Conservation (phyloP, 2,329 filamentous ascomycete species). For the Aspergillus thermomutatus region DNA sequence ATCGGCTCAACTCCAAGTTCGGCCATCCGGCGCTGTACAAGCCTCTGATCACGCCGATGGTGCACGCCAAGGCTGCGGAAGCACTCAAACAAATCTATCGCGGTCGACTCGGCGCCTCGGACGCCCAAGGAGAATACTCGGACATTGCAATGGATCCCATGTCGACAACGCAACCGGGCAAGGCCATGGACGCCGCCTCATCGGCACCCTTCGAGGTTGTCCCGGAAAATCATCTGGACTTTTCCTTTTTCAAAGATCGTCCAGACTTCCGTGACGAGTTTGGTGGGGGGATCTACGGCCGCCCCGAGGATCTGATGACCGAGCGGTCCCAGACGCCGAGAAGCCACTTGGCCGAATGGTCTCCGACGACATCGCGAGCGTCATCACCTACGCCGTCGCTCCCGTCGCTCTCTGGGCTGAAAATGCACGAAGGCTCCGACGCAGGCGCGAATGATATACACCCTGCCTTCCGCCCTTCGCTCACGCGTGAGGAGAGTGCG, state of each 20-base stretch:
- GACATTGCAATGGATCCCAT: conserved; percentile 82
- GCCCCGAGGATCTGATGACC: conserved; percentile 44
- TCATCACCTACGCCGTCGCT: conserved; percentile 40
- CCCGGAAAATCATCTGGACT: conserved; percentile 79
- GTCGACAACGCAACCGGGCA: conserved; percentile 58
- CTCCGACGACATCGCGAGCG: conserved; percentile 38
- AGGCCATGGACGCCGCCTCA: conserved; percentile 33
- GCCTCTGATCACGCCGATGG: conserved; percentile 90
- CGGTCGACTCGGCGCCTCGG: conserved; percentile 65
- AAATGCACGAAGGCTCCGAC: conserved; percentile 25
- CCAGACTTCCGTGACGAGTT: conserved; percentile 84
- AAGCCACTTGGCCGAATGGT: conserved; percentile 36
- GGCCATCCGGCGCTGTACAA: conserved; percentile 89
- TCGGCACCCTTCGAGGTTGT: conserved; percentile 85
- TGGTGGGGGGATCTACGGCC: conserved; percentile 63
- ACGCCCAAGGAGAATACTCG: conserved; percentile 52
- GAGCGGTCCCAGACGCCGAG: conserved; percentile 44
- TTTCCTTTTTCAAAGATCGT: conserved; percentile 86
- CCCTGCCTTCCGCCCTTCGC: conserved; percentile 35
- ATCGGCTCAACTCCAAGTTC: conserved; percentile 72
- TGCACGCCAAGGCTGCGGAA: conserved; percentile 84
- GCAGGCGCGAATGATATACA: conserved; percentile 26
- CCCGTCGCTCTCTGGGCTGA: conserved; percentile 25
- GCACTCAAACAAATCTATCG: conserved; percentile 81
- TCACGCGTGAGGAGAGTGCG: conserved; percentile 24